Percentiles rank a stretch among this genome's conserved stretches.
Evolutionary conservation across 164 flowering plant genomes (phyloP).

Genomic region (Magnolia kwangsiensis): DNA sequence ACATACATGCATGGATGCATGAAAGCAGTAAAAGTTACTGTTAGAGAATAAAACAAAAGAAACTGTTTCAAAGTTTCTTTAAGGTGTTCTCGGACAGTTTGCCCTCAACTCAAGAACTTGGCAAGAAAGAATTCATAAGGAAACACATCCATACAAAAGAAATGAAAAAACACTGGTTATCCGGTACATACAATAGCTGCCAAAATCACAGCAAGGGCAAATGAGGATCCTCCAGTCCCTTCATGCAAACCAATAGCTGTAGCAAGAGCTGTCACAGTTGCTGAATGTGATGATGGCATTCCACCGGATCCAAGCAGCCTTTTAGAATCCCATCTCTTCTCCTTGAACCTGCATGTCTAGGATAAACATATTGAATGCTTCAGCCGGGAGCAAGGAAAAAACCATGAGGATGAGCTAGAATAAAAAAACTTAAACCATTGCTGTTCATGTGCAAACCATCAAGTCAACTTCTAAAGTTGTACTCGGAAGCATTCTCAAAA

Average conservation of each 20-base stretch:
- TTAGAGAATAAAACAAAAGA: too few species aligned
- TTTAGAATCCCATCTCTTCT: constrained; percentile 83
- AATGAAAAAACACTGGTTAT: constrained; percentile 4
- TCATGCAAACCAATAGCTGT: constrained; percentile 70
- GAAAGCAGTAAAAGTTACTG: too few species aligned
- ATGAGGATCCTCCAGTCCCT: constrained; percentile 52
- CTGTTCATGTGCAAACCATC: too few species aligned
- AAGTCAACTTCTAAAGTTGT: too few species aligned
- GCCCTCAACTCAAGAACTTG: too few species aligned
- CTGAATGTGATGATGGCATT: constrained; percentile 94
- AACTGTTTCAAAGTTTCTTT: too few species aligned
- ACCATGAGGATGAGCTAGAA: too few species aligned
- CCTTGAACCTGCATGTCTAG: constrained; percentile 66
- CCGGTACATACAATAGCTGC: constrained; percentile 76
- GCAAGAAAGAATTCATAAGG: not conserved
- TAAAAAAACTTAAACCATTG: too few species aligned
- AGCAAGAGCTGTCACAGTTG: constrained; percentile 80
- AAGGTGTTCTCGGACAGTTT: too few species aligned
- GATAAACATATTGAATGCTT: constrained; percentile 2
- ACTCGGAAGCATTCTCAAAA: too few species aligned
- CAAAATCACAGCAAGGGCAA: constrained; percentile 71
- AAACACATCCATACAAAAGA: constrained; percentile 18
- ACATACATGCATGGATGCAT: not conserved
- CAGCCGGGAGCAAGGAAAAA: not conserved
- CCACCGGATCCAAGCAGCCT: constrained; percentile 82